Conservation (phyloP, 768 basidiomycete genomes). For the Calocybe cyanea region DNA sequence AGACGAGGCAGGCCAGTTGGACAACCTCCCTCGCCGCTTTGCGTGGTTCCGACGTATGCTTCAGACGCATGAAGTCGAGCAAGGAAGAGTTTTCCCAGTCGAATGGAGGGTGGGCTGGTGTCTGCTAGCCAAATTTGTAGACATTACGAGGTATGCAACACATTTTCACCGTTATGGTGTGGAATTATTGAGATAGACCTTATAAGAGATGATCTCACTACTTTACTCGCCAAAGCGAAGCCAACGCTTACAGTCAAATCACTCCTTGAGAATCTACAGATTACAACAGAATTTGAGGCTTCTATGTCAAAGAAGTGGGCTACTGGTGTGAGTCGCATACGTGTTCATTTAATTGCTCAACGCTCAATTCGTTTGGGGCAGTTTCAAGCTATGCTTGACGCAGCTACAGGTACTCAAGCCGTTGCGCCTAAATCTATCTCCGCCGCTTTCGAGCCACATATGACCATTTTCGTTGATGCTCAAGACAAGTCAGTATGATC, state of each 20-base stretch:
- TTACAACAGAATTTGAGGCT: slow-evolving; percentile 84
- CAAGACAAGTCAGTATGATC: slow-evolving; percentile 88
- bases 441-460: slow-evolving; percentile 88
- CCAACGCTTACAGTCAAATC: slow-evolving; percentile 70
- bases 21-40: slow-evolving; percentile 89
- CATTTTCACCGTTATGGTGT: background rate
- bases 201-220: slow-evolving; percentile 76
- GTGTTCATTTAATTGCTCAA: background rate
- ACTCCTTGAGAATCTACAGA: slow-evolving; percentile 82
- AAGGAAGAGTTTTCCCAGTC: slow-evolving; percentile 75
- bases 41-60: slow-evolving; percentile 92
- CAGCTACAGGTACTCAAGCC: slow-evolving; percentile 45
- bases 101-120: slow-evolving; percentile 86
- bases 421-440: slow-evolving; percentile 70
- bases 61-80: slow-evolving; percentile 83
- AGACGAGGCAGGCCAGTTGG: slow-evolving; percentile 94
- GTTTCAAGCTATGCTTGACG: slow-evolving; percentile 64
- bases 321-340: slow-evolving; percentile 47
- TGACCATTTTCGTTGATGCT: slow-evolving; percentile 91
- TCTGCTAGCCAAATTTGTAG: slow-evolving; percentile 81
- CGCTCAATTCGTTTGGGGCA: slow-evolving; percentile 21
- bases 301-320: slow-evolving; percentile 81
- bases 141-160: slow-evolving; percentile 72
- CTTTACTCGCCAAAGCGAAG: slow-evolving; percentile 74
- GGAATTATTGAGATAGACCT: background rate